Percentiles rank a stretch among this genome's conserved stretches.
Conservation (phyloP, 768 basidiomycete species). For the Leccinum barrowsii region DNA sequence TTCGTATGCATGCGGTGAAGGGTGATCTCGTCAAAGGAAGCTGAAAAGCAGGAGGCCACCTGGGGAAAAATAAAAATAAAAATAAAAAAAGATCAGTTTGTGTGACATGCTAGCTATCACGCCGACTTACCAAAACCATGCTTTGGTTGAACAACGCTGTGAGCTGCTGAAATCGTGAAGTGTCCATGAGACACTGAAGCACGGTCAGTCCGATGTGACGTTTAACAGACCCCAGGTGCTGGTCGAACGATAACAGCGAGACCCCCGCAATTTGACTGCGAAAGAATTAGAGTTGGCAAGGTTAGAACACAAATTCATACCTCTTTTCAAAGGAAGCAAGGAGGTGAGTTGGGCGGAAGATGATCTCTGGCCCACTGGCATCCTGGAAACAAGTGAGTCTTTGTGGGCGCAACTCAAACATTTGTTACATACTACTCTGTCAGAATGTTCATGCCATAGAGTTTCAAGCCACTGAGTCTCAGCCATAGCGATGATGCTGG, state of each 20-base stretch:
- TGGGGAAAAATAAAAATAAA: too few species aligned
- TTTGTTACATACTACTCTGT: conserved; percentile 7
- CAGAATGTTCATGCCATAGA: conserved; percentile 38
- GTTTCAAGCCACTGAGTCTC: conserved; percentile 50
- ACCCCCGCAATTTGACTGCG: conserved; percentile 41
- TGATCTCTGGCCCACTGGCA: conserved; percentile 35
- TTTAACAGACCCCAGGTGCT: conserved; percentile 37
- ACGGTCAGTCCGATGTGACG: conserved; percentile 37
- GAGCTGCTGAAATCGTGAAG: conserved; percentile 43
- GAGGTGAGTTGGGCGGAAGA: conserved; percentile 45
- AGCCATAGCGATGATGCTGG: conserved; percentile 31
- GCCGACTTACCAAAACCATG: conserved; percentile 39
- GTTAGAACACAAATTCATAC: conserved; percentile 26
- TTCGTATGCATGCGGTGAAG: conserved; percentile 12
- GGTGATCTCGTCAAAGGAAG: conserved; percentile 33
- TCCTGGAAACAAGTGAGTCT: conserved; percentile 14
- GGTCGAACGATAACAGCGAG: conserved; percentile 37
- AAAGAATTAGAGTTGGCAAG: not conserved
- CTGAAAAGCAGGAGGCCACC: conserved; percentile 44
- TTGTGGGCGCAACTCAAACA: not conserved
- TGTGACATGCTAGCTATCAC: not conserved
- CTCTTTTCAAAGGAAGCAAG: conserved; percentile 36
- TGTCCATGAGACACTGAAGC: conserved; percentile 37
- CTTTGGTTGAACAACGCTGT: conserved; percentile 38
- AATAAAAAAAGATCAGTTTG: conserved; percentile 3